These are phyloP conservation scores for Zea mays DNA, from an alignment of 176 grass and related monocot species.

Conservation along the genomic window DNA sequence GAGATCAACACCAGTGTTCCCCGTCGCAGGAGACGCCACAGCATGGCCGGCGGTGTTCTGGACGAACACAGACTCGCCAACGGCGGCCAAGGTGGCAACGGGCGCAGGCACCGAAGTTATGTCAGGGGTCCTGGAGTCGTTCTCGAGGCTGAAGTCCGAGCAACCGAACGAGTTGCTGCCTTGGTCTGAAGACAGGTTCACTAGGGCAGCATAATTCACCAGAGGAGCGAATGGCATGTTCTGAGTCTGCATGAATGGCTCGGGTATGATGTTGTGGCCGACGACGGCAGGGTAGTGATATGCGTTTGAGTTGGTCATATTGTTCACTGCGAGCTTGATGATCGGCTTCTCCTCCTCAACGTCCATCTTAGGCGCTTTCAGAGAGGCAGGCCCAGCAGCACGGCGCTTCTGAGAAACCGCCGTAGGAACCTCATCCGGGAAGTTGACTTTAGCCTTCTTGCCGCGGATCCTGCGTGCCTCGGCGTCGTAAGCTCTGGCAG, in stretches of 20 bases:
- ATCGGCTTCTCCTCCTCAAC: conserved; percentile 41
- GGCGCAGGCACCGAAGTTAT: conserved; percentile 41
- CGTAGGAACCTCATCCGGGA: conserved; percentile 53
- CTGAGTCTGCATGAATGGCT: conserved; percentile 41
- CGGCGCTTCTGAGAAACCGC: conserved; percentile 27
- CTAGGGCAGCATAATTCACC: conserved; percentile 22
- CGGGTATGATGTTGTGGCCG: conserved; percentile 19
- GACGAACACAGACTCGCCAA: conserved; percentile 29
- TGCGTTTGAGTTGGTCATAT: conserved; percentile 29
- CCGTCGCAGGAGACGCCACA: conserved; percentile 29
- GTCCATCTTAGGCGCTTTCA: conserved; percentile 21
- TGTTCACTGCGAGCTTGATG: conserved; percentile 17
- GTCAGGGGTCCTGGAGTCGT: conserved; percentile 43
- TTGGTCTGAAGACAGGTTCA: conserved; percentile 68
- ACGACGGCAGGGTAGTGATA: conserved; percentile 34
- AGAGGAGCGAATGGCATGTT: conserved; percentile 27
- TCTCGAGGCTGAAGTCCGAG: conserved; percentile 47
- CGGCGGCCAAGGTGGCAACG: conserved; percentile 26
- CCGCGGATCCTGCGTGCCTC: conserved; percentile 91
- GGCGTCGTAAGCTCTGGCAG: conserved; percentile 83
- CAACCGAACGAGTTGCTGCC: conserved; percentile 63
- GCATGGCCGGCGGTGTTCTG: conserved; percentile 18
- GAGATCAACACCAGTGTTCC: conserved; percentile 31
- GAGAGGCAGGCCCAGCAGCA: conserved; percentile 21
- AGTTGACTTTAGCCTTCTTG: conserved; percentile 97